Conservation (phyloP, 331 rosid genomes). For the Rhamnella rubrinervis region DNA sequence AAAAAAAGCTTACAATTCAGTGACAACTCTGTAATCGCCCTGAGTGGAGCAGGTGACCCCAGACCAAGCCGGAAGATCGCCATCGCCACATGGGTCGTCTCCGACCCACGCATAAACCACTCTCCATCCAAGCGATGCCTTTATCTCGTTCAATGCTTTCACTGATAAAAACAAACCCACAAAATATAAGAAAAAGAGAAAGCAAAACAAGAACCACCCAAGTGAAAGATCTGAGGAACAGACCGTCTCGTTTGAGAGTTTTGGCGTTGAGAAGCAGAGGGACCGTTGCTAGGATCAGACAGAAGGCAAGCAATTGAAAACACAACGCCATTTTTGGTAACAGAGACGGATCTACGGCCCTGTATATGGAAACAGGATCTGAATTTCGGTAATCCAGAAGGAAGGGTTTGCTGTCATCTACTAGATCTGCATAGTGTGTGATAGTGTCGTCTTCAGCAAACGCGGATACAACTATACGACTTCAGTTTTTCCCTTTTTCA, state of each 20-base stretch:
- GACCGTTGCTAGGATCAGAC: conserved; percentile 29
- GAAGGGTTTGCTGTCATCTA: too few species aligned
- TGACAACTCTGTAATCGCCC: conserved; percentile 95
- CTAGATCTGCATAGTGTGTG: too few species aligned
- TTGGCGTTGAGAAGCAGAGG: conserved; percentile 44
- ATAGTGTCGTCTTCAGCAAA: too few species aligned
- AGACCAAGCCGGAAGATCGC: conserved; percentile 93
- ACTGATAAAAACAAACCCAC: conserved; percentile 37
- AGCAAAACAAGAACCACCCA: neutral
- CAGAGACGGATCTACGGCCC: neutral
- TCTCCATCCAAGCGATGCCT: conserved; percentile 97
- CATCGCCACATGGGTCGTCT: conserved; percentile 97
- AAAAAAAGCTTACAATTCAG: conserved; percentile 58
- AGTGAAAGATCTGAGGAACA: conserved; percentile 15
- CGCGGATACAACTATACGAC: too few species aligned
- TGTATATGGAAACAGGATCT: neutral
- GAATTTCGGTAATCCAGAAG: too few species aligned
- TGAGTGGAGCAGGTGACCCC: conserved; percentile 96
- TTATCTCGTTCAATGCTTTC: conserved; percentile 95
- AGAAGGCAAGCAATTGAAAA: conserved; percentile 34
- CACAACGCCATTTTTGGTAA: conserved; percentile 45
- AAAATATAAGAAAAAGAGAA: neutral
- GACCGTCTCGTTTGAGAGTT: conserved; percentile 97
- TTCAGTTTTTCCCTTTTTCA: too few species aligned
- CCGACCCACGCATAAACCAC: conserved; percentile 99